A percentile compares a stretch with the other conserved stretches of the same genome.
These are phyloP conservation scores for Boletus barrowsii DNA, from an alignment of 768 basidiomycete species.

Conservation along the genomic window DNA sequence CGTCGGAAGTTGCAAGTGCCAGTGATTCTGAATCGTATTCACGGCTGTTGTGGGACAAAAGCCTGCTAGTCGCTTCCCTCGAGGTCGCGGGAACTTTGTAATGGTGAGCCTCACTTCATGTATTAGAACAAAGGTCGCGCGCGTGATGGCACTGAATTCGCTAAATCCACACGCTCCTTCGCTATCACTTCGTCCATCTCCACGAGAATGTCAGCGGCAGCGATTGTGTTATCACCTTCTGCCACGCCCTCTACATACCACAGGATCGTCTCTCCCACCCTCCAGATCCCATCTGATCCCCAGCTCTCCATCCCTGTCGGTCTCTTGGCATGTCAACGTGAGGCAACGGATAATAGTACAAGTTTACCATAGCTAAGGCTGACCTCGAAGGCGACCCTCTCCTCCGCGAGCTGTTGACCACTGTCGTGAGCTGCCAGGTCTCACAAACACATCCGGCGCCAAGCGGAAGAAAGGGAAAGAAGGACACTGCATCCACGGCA, in stretches of 20 bases:
- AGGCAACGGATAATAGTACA: constrained; percentile 12
- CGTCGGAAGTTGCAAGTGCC: too few relatives aligned
- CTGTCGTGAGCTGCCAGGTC: constrained; percentile 48
- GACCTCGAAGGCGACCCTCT: constrained; percentile 62
- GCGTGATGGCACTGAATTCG: too few relatives aligned
- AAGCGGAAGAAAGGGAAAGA: constrained; percentile 52
- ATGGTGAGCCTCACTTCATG: too few relatives aligned
- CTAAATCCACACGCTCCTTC: too few relatives aligned
- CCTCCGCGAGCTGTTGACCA: constrained; percentile 54
- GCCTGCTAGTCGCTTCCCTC: too few relatives aligned
- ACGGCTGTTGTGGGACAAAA: too few relatives aligned
- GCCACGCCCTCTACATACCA: constrained; percentile 59
- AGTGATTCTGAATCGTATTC: too few relatives aligned
- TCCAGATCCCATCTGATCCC: constrained; percentile 52
- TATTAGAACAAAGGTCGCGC: too few relatives aligned
- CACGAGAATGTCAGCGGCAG: constrained; percentile 32
- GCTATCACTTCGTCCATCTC: neutral
- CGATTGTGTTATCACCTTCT: constrained; percentile 42
- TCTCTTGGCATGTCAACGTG: constrained; percentile 77
- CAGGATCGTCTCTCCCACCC: constrained; percentile 56
- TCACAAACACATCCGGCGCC: constrained; percentile 41
- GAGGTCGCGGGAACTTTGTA: too few relatives aligned
- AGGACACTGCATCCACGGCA: constrained; percentile 46
- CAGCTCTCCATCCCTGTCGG: constrained; percentile 64
- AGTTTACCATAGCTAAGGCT: constrained; percentile 7